Conservation (phyloP, 345 rosid species). For the Linum trigynum region DNA sequence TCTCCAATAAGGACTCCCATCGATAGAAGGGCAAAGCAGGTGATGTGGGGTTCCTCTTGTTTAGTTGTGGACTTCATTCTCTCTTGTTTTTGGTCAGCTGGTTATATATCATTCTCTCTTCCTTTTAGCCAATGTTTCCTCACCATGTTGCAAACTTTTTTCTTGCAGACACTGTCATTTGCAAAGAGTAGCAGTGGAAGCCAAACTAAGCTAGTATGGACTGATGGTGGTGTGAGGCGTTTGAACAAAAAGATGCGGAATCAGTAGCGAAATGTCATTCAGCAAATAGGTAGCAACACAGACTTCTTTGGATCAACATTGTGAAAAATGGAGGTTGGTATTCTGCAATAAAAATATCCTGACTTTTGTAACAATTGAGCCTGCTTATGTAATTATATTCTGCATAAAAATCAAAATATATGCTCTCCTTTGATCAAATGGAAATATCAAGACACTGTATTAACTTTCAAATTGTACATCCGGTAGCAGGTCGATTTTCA, state of each 20-base stretch:
- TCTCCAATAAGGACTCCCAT: conserved; percentile 46
- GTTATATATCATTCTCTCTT: not conserved
- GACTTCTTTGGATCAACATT: not conserved
- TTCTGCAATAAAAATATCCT: not conserved
- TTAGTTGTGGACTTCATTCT: too few relatives aligned
- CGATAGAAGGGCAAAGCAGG: conserved; percentile 74
- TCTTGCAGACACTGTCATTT: conserved; percentile 55
- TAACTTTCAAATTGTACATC: not conserved
- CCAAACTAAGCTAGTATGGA: conserved; percentile 34
- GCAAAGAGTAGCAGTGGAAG: conserved; percentile 14
- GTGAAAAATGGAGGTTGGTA: not conserved
- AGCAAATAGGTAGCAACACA: not conserved
- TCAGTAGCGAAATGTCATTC: conserved; percentile 9
- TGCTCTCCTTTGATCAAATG: not conserved
- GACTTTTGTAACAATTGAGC: not conserved
- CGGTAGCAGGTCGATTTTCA: not conserved
- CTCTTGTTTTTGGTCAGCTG: not conserved
- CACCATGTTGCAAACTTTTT: not conserved
- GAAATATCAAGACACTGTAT: not conserved
- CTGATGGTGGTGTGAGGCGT: conserved; percentile 27
- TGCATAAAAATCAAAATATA: too few relatives aligned
- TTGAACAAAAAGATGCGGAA: conserved; percentile 23
- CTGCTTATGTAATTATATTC: too few relatives aligned
- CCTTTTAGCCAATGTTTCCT: not conserved
- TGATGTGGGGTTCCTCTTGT: conserved; percentile 15